A percentile compares a stretch with the other conserved stretches of the same genome.
Conservation (phyloP, 2,329 filamentous ascomycete species). For the Cadophora gregata region DNA sequence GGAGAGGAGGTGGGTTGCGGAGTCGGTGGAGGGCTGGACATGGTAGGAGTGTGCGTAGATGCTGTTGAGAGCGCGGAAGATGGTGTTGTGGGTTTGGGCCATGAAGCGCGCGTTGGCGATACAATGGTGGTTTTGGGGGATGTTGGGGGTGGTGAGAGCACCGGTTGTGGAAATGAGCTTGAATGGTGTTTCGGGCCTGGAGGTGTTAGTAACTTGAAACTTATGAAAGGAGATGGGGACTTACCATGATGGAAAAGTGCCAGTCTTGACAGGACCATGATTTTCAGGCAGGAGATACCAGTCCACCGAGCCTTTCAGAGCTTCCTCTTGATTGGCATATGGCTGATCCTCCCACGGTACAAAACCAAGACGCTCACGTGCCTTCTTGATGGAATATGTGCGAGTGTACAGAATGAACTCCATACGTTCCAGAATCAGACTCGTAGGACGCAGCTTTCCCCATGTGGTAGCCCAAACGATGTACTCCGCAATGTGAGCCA, state of each 20-base stretch:
- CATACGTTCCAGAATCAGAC: conserved; percentile 33
- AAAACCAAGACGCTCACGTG: conserved; percentile 31
- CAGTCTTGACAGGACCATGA: conserved; percentile 30
- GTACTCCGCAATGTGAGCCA: conserved; percentile 34
- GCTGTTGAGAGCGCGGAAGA: conserved; percentile 45
- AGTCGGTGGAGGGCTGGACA: conserved; percentile 36
- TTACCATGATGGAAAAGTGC: conserved; percentile 25
- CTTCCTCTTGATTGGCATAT: conserved; percentile 33
- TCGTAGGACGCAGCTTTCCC: conserved; percentile 31
- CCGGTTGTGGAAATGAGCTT: conserved; percentile 31
- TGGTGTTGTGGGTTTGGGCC: conserved; percentile 42
- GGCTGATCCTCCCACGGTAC: conserved; percentile 32
- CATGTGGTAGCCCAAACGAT: conserved; percentile 29
- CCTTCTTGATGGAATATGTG: conserved; percentile 36
- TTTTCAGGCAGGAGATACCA: conserved; percentile 32
- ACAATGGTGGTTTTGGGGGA: conserved; percentile 32
- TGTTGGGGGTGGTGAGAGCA: conserved; percentile 20
- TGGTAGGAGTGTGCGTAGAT: conserved; percentile 45
- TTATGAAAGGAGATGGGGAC: not conserved
- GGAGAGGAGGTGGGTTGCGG: conserved; percentile 43
- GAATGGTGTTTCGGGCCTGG: conserved; percentile 34
- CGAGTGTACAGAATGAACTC: conserved; percentile 37
- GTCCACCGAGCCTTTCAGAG: conserved; percentile 32
- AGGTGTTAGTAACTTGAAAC: not conserved
- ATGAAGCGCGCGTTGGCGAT: conserved; percentile 38